Evolutionary conservation across 306 rosid genomes (phyloP).

Genomic region (Gastrolobium bilobum): DNA sequence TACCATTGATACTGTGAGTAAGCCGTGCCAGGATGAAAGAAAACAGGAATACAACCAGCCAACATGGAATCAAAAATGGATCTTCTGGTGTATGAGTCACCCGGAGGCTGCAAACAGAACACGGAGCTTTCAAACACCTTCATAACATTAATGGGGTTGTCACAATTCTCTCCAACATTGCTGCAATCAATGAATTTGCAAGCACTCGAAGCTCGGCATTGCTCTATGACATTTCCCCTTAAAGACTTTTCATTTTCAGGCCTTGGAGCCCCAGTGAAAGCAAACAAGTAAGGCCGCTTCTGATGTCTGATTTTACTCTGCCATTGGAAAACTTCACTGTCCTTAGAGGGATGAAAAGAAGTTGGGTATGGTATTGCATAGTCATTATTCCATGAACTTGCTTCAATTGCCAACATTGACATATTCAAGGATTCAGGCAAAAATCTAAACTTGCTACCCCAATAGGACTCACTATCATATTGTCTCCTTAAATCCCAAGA

Average conservation of each 20-base stretch:
- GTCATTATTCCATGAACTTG: slow-evolving; percentile 91
- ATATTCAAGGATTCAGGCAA: slow-evolving; percentile 79
- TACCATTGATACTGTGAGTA: slow-evolving; percentile 87
- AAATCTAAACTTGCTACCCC: slow-evolving; percentile 90
- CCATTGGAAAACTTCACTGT: slow-evolving; percentile 60
- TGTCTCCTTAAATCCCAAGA: slow-evolving; percentile 95
- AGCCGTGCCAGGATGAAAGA: slow-evolving; percentile 90
- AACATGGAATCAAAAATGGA: slow-evolving; percentile 85
- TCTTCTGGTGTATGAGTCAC: slow-evolving; percentile 91
- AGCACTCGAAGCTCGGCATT: slow-evolving; percentile 58
- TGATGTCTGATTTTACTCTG: slow-evolving; percentile 58
- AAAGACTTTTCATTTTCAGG: slow-evolving; percentile 67
- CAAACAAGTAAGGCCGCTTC: slow-evolving; percentile 62
- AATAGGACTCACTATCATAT: slow-evolving; percentile 59
- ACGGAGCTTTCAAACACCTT: slow-evolving; percentile 67
- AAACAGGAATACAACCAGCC: slow-evolving; percentile 92
- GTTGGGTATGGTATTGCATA: slow-evolving; percentile 90
- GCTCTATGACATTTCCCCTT: slow-evolving; percentile 73
- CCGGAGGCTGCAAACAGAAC: slow-evolving; percentile 88
- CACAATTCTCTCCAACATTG: slow-evolving; percentile 66
- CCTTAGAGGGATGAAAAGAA: slow-evolving; percentile 69
- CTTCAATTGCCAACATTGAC: slow-evolving; percentile 90
- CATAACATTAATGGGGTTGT: slow-evolving; percentile 67
- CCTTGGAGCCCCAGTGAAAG: slow-evolving; percentile 88
- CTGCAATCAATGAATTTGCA: slow-evolving; percentile 79